A percentile compares a stretch with the other conserved stretches of the same genome.
phyloP scores from a whole-genome alignment of 1,139 yeast genomes.

The Saccharomycopsis hybrid region DNA sequence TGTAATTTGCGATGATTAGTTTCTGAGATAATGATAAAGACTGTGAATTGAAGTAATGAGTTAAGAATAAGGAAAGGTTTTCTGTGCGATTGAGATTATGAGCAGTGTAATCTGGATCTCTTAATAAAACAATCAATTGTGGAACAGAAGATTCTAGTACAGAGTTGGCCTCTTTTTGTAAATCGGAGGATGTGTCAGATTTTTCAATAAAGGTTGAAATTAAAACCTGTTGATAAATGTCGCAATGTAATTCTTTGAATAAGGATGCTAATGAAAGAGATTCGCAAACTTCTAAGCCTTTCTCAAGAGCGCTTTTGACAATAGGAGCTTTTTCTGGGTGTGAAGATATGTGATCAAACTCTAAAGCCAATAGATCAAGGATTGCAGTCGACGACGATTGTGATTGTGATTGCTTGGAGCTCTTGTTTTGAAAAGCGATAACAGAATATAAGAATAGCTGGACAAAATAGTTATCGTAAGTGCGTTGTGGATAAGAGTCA shows the following conservation, averaged over 20 bases:
- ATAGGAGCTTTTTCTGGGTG: slow-evolving; percentile 20
- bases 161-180: background rate
- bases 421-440: slow-evolving; percentile 26
- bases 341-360: slow-evolving; percentile 27
- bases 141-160: slow-evolving; percentile 9
- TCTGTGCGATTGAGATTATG: slow-evolving; percentile 12
- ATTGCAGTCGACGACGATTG: slow-evolving; percentile 14
- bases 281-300: slow-evolving; percentile 27
- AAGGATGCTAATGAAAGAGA: slow-evolving; percentile 20
- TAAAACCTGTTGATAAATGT: slow-evolving; percentile 2
- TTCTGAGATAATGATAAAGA: slow-evolving; percentile 29
- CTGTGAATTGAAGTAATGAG: slow-evolving; percentile 25
- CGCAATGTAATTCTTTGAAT: slow-evolving; percentile 19
- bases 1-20: slow-evolving; percentile 26
- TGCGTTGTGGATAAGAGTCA: slow-evolving; percentile 32
- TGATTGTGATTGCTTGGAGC: no score
- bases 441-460: slow-evolving; percentile 33
- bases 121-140: slow-evolving; percentile 4
- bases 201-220: background rate
- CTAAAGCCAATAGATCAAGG: slow-evolving; percentile 30
- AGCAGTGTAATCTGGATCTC: slow-evolving; percentile 1
- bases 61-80: slow-evolving; percentile 24
- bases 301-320: slow-evolving; percentile 22
- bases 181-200: background rate
- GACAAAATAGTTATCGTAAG: slow-evolving; percentile 31